phyloP scores from a whole-genome alignment of 164 flowering plant genomes.

The Brasenia schreberi region DNA sequence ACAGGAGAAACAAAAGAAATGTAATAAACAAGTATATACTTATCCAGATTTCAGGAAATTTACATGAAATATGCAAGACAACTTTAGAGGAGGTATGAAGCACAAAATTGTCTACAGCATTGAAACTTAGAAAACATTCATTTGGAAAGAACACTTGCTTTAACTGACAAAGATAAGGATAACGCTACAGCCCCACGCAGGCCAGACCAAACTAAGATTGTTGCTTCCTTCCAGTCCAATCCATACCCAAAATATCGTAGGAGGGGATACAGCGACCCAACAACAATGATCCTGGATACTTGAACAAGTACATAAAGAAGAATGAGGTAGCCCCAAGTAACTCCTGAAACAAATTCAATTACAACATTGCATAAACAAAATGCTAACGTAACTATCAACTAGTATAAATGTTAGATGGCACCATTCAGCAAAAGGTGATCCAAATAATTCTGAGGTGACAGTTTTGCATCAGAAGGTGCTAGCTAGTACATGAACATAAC shows the following conservation, averaged over 20 bases:
- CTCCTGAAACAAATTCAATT: conserved; percentile 26
- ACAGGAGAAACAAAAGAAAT: not conserved
- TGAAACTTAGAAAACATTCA: not conserved
- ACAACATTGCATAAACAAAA: too few relatives aligned
- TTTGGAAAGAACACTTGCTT: conserved; percentile 37
- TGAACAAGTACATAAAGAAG: conserved; percentile 68
- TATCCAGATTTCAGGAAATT: too few relatives aligned
- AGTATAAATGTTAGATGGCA: too few relatives aligned
- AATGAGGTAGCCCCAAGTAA: conserved; percentile 72
- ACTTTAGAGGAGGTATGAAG: too few relatives aligned
- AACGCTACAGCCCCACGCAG: conserved; percentile 91
- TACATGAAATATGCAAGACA: too few relatives aligned
- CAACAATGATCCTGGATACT: conserved; percentile 60
- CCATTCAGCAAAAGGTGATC: too few relatives aligned
- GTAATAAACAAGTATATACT: not conserved
- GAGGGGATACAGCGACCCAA: conserved; percentile 56
- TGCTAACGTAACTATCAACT: too few relatives aligned
- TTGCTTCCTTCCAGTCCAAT: conserved; percentile 88
- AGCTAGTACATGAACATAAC: too few relatives aligned
- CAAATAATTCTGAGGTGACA: too few relatives aligned
- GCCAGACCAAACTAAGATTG: conserved; percentile 82
- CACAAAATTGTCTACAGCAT: too few relatives aligned
- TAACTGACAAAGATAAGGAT: conserved; percentile 75
- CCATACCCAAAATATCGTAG: conserved; percentile 81
- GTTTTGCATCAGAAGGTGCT: too few relatives aligned